These are phyloP conservation scores for Acanthamoeba divionensis DNA, from an alignment of 208 protist genomes.

Conservation along the genomic window DNA sequence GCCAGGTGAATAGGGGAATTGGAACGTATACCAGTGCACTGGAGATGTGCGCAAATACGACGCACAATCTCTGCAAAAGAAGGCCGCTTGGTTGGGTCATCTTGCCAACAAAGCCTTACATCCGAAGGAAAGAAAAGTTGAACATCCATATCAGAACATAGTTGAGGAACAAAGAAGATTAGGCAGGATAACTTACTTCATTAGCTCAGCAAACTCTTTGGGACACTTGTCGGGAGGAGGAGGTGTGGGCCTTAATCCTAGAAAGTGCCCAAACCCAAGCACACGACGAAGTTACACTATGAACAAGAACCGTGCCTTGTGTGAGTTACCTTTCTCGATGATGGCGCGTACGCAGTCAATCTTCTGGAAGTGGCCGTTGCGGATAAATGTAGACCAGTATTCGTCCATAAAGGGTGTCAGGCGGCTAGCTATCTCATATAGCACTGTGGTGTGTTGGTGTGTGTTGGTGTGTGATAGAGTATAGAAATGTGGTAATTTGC, in stretches of 20 bases:
- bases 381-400: conserved; percentile 6
- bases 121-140: neutral
- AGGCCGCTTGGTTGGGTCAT: neutral
- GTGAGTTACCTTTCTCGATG: neutral
- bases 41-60: neutral
- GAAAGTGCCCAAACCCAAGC: neutral
- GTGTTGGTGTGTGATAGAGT: too few relatives aligned
- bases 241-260: neutral
- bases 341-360: conserved; percentile 39
- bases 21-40: too few relatives aligned
- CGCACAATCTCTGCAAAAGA: conserved; percentile 14
- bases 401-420: conserved; percentile 21
- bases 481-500: too few relatives aligned
- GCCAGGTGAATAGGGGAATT: too few relatives aligned
- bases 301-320: neutral
- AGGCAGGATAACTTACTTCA: neutral
- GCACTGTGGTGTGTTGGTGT: too few relatives aligned
- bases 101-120: neutral
- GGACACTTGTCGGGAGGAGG: neutral
- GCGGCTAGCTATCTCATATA: conserved; percentile 14
- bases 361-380: conserved; percentile 41
- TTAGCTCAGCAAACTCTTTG: neutral
- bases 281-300: neutral
- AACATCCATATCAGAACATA: neutral
- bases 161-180: neutral